phyloP scores from a whole-genome alignment of 139 green algal genomes.

The Chlorella sp. region DNA sequence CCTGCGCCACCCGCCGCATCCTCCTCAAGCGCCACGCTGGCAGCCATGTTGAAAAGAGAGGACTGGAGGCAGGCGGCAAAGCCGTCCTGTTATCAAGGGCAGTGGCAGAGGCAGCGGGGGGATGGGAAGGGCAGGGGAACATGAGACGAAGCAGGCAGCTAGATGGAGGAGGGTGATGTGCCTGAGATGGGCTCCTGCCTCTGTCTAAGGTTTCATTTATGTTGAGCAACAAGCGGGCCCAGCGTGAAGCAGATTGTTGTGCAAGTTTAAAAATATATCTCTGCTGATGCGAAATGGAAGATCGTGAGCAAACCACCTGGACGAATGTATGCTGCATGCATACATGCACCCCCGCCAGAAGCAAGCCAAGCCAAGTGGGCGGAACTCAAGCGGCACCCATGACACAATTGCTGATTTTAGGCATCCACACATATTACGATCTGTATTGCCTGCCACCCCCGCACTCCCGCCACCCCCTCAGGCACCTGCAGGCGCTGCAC shows the following conservation, averaged over 20 bases:
- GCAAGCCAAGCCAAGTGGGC: too few relatives aligned
- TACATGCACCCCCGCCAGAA: not conserved
- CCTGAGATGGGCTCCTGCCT: too few relatives aligned
- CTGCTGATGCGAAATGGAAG: too few relatives aligned
- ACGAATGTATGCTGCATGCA: too few relatives aligned
- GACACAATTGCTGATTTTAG: too few relatives aligned
- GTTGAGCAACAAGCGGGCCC: too few relatives aligned
- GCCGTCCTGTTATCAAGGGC: slow-evolving; percentile 8
- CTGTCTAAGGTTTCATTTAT: too few relatives aligned
- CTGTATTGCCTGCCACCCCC: not conserved
- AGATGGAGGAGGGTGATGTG: not conserved
- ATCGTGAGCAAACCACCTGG: too few relatives aligned
- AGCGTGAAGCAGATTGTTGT: too few relatives aligned
- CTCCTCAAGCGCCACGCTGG: not conserved
- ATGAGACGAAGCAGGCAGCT: not conserved
- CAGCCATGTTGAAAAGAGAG: slow-evolving; percentile 4
- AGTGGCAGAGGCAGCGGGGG: not conserved
- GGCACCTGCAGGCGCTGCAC: slow-evolving; percentile 33
- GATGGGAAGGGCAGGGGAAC: slow-evolving; percentile 38
- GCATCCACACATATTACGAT: too few relatives aligned
- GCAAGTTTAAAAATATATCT: too few relatives aligned
- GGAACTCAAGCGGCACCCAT: too few relatives aligned
- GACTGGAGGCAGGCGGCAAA: slow-evolving; percentile 52
- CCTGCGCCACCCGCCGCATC: not conserved
- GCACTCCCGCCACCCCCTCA: not conserved